Conservation (phyloP, 2,329 filamentous ascomycete genomes). For the Pseudogymnoascus sp. region DNA sequence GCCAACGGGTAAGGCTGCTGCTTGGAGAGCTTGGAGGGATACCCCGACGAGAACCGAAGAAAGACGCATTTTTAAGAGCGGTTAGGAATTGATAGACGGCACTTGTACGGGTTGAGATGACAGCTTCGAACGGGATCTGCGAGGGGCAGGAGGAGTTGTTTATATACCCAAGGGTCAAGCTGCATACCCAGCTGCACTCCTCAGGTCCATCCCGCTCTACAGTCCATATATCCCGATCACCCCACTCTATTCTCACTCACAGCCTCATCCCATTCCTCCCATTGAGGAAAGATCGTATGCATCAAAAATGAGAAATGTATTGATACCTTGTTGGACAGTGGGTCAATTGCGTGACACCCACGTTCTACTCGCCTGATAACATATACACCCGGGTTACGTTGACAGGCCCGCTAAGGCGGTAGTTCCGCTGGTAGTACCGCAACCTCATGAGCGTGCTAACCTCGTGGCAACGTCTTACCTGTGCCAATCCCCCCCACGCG, state of each 20-base stretch:
- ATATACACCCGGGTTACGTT: not conserved
- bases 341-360: not conserved
- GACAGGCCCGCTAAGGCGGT: not conserved
- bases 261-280: not conserved
- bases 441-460: not conserved
- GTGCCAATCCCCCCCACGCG: not conserved
- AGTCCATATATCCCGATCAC: not conserved
- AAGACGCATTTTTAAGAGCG: not conserved
- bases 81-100: not conserved
- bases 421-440: not conserved
- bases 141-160: not conserved
- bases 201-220: not conserved
- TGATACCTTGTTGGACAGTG: slow-evolving; percentile 1
- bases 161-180: not conserved
- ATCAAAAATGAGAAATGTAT: not conserved
- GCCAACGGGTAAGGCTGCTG: not conserved
- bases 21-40: not conserved
- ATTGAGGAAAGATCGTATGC: not conserved
- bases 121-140: not conserved
- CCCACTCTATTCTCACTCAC: not conserved
- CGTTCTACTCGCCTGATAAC: not conserved
- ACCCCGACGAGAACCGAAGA: not conserved
- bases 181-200: not conserved
- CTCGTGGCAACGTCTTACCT: not conserved
- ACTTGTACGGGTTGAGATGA: not conserved